Evolutionary conservation across 2,329 filamentous ascomycete species (phyloP), one percentile per base, ranked within the genome.

Genomic region (Aspergillus cejpii): DNA sequence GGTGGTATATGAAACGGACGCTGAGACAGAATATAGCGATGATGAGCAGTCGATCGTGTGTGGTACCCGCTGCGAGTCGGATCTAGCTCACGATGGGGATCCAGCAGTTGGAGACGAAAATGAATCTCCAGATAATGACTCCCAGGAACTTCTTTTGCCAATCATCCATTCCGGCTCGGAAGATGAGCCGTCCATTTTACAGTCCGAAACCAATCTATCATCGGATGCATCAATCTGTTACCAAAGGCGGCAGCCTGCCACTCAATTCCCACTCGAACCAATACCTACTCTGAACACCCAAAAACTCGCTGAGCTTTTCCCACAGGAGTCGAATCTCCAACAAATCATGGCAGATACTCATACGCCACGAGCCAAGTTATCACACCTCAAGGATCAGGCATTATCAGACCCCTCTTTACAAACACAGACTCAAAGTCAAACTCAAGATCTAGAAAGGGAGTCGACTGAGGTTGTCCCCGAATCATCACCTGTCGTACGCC

Each of bases 1-100:
- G 1, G 59, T 71, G n/a, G 50, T 71, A 11, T 69, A 70, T 51
- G 68, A 69, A 41, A 71, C 68, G 2, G 68, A 70, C 50, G 65
- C 58, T 1, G 67, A 70, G n/a, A 56, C 61, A 10, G 63, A 69
- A 11, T 58, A 60, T 21, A 59, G 55, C 19, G 64, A 65, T 6
- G 53, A 6, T 39, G 43, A 12, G 45, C 55, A 24, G 23, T 24
- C 3, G 44, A 51, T 37, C 37, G 33, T 27, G 3, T 41, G 53
- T 23, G 45, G 44, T 15, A 48, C 50, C 20, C 47, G 45, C 12
- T 19, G 41, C 21, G 29, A 42, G 14, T 34, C 19, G 7, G 24
- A 28, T 17, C n/a, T 42, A 5, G 4, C 19, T 2, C 29, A 38
- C 14, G 20, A 42, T 5, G 36, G 44, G 20, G 17, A 41, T 6